These are phyloP conservation scores for Xylaria intraflava DNA, from an alignment of 495 filamentous ascomycete species.

Conservation along the genomic window DNA sequence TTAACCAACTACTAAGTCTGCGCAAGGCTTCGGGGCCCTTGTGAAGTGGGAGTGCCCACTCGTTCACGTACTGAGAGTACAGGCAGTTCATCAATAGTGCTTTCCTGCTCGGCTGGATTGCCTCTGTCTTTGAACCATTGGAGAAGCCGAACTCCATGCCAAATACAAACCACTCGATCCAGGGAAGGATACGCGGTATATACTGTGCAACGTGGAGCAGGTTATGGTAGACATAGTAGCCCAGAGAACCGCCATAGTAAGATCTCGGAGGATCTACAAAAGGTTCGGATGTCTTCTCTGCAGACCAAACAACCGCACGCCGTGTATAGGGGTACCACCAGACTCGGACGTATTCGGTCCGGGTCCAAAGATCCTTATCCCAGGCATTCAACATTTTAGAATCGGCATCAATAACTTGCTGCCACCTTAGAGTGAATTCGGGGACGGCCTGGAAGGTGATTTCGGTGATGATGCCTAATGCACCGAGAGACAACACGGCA, in stretches of 20 bases:
- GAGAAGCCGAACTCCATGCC: constrained; percentile 90
- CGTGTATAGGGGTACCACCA: constrained; percentile 97
- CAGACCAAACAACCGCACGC: constrained; percentile 79
- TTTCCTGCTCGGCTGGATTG: constrained; percentile 69
- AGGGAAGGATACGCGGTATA: constrained; percentile 72
- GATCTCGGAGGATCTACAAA: constrained; percentile 37
- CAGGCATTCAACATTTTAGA: constrained; percentile 61
- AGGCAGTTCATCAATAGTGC: constrained; percentile 94
- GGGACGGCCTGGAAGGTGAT: constrained; percentile 74
- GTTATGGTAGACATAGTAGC: constrained; percentile 84
- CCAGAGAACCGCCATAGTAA: constrained; percentile 75
- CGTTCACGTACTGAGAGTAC: constrained; percentile 94
- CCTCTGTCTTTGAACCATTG: constrained; percentile 56
- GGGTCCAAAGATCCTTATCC: constrained; percentile 71
- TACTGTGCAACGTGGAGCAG: constrained; percentile 72
- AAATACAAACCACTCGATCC: constrained; percentile 90
- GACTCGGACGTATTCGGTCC: constrained; percentile 79
- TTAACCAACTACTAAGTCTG: constrained; percentile 79
- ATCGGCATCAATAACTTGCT: constrained; percentile 67
- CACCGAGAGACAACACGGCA: constrained; percentile 79
- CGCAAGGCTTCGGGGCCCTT: constrained; percentile 83
- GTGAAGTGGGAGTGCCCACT: constrained; percentile 90
- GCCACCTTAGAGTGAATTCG: constrained; percentile 75
- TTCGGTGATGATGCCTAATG: constrained; percentile 84
- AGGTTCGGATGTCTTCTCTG: constrained; percentile 57